phyloP scores from a whole-genome alignment of 257 asterid genomes.

The Nicotiana otophora region DNA sequence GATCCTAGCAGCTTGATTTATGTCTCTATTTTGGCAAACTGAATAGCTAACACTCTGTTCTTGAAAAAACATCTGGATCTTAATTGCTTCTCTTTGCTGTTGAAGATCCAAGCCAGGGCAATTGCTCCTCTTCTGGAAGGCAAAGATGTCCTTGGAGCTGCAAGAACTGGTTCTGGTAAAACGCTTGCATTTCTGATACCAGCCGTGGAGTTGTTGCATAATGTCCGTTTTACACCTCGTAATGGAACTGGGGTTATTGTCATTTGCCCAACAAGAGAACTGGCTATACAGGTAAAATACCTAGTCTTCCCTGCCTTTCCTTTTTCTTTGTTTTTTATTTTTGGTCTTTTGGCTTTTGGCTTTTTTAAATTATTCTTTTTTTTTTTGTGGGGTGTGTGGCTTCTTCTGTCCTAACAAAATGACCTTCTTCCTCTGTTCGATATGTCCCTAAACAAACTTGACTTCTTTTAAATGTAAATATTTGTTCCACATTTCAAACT shows the following conservation, averaged over 20 bases:
- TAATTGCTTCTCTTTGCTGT: conserved; percentile 6
- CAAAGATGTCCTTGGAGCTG: conserved; percentile 94
- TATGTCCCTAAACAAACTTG: neutral
- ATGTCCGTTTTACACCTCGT: conserved; percentile 50
- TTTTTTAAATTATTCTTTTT: no score
- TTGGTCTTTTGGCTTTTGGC: no score
- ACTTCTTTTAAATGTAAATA: neutral
- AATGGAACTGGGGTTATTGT: conserved; percentile 88
- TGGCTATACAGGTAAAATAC: conserved; percentile 74
- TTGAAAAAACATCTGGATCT: neutral
- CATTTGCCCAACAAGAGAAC: conserved; percentile 96
- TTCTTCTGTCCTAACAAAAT: neutral
- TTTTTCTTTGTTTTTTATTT: neutral
- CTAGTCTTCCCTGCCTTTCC: neutral
- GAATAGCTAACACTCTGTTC: neutral
- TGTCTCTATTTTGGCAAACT: neutral
- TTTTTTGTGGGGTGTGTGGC: no score
- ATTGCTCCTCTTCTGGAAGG: conserved; percentile 85
- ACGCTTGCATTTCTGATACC: conserved; percentile 92
- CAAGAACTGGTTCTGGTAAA: conserved; percentile 97
- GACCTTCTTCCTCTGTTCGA: neutral
- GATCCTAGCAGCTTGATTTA: neutral
- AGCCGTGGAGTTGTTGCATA: conserved; percentile 70
- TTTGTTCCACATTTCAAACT: neutral
- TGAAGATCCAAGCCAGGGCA: conserved; percentile 89